Conservation (phyloP, 768 basidiomycete genomes). For the Boletus insuetus region DNA sequence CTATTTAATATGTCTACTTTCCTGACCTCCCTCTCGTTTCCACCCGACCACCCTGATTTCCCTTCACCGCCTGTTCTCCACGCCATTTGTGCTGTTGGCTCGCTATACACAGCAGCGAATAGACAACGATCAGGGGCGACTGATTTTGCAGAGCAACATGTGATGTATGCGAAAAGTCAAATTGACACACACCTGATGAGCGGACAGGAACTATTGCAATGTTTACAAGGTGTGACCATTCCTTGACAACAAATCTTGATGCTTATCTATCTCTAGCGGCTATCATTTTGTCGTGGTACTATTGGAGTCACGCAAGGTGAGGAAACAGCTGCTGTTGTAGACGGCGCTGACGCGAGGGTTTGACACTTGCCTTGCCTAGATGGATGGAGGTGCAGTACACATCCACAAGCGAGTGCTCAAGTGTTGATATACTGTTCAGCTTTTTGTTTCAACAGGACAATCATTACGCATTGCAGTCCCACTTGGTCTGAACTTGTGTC, state of each 20-base stretch:
- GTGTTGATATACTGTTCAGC: constrained; percentile 35
- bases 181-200: constrained; percentile 46
- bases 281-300: constrained; percentile 67
- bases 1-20: constrained; percentile 69
- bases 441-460: constrained; percentile 57
- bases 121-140: constrained; percentile 7
- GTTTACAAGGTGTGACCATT: constrained; percentile 52
- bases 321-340: constrained; percentile 11
- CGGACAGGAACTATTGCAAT: constrained; percentile 56
- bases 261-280: constrained; percentile 41
- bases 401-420: background rate
- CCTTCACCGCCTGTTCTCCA: constrained; percentile 72
- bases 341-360: background rate
- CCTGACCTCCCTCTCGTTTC: constrained; percentile 57
- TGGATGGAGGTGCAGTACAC: constrained; percentile 62
- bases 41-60: constrained; percentile 70
- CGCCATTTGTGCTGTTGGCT: constrained; percentile 82
- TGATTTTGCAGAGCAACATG: constrained; percentile 64
- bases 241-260: background rate
- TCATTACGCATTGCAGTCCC: constrained; percentile 59
- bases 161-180: constrained; percentile 50
- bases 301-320: constrained; percentile 70
- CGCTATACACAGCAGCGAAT: constrained; percentile 67
- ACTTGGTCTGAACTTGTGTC: constrained; percentile 66
- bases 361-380: constrained; percentile 34